phyloP scores from a whole-genome alignment of 176 grass and related monocot genomes.

The Rhynchospora breviuscula region DNA sequence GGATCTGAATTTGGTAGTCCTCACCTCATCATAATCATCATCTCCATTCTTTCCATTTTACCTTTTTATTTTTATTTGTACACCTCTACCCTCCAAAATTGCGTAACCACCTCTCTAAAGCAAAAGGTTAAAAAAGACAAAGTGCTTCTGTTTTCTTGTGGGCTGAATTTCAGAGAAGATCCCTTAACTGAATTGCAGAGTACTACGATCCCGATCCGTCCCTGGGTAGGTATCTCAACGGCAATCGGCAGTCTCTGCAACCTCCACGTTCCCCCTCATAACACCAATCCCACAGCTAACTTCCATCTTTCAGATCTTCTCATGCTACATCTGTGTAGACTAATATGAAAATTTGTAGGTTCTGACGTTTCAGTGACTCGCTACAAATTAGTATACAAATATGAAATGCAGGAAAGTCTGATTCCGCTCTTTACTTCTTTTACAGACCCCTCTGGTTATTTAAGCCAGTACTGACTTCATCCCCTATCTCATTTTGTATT shows the following conservation, averaged over 20 bases:
- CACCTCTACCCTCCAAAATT: not conserved
- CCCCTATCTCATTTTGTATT: slow-evolving; percentile 15
- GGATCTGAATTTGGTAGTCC: too few species aligned
- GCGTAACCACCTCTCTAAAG: not conserved
- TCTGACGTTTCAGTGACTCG: not conserved
- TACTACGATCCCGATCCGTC: not conserved
- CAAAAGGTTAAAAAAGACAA: slow-evolving; percentile 1
- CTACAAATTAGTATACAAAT: not conserved
- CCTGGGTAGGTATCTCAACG: slow-evolving; percentile 9
- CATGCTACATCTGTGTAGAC: not conserved
- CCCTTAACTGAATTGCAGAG: not conserved
- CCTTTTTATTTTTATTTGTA: not conserved
- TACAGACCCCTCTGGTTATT: slow-evolving; percentile 7
- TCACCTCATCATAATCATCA: not conserved
- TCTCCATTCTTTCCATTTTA: not conserved
- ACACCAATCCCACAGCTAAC: slow-evolving; percentile 50
- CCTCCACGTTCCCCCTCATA: slow-evolving; percentile 38
- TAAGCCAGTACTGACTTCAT: slow-evolving; percentile 16
- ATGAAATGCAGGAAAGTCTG: not conserved
- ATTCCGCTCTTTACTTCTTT: slow-evolving; percentile 8
- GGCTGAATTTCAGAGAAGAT: not conserved
- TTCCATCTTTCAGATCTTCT: slow-evolving; percentile 22
- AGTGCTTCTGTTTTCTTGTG: not conserved
- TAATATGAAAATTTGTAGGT: not conserved
- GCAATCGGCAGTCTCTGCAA: slow-evolving; percentile 16